Conservation (phyloP, 1,284 basidiomycete genomes). For the Boletellus deceptivus region DNA sequence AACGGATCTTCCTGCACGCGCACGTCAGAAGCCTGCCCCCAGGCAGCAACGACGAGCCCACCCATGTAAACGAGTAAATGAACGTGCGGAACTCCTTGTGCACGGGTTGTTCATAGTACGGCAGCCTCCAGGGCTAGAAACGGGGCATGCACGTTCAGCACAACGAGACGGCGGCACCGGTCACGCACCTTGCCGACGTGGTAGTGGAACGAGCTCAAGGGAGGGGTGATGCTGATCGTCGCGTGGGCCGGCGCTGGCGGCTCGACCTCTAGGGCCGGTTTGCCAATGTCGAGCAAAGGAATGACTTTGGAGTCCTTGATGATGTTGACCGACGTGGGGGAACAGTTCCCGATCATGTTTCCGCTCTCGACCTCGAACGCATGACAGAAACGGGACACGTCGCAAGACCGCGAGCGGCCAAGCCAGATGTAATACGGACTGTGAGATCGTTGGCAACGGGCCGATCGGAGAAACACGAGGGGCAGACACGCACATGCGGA, state of each 20-base stretch:
- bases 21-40: slow-evolving; percentile 5
- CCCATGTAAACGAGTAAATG: slow-evolving; percentile 77
- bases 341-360: slow-evolving; percentile 57
- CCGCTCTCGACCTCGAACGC: slow-evolving; percentile 74
- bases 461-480: neutral
- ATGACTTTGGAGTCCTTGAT: slow-evolving; percentile 26
- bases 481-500: slow-evolving; percentile 51
- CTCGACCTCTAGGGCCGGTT: slow-evolving; percentile 35
- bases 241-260: slow-evolving; percentile 21
- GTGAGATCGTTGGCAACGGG: neutral
- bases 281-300: slow-evolving; percentile 43
- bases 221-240: slow-evolving; percentile 53
- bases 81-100: slow-evolving; percentile 79
- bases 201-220: slow-evolving; percentile 76
- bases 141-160: neutral
- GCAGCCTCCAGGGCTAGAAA: slow-evolving; percentile 65
- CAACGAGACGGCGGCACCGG: neutral
- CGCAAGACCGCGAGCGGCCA: slow-evolving; percentile 65
- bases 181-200: slow-evolving; percentile 55
- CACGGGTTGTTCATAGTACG: slow-evolving; percentile 71
- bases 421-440: slow-evolving; percentile 79
- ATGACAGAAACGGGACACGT: slow-evolving; percentile 58
- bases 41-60: slow-evolving; percentile 12
- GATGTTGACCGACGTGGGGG: slow-evolving; percentile 39
- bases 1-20: slow-evolving; percentile 64